These are phyloP conservation scores for Hansenula sp. DNA, from an alignment of 1,139 yeast species.

Conservation along the genomic window DNA sequence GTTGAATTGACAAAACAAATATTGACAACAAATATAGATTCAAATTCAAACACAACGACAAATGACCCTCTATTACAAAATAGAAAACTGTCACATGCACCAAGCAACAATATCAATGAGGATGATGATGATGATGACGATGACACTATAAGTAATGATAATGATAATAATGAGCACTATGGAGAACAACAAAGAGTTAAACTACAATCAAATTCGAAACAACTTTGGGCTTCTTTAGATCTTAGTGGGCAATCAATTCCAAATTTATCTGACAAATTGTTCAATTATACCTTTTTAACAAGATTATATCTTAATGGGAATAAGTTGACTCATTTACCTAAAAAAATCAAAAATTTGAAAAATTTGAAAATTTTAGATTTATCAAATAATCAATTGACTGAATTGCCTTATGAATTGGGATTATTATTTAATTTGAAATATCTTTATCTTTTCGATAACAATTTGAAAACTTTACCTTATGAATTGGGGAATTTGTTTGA, in stretches of 20 bases:
- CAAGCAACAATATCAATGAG: not conserved
- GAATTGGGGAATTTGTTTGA: conserved; percentile 87
- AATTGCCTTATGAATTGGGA: conserved; percentile 81
- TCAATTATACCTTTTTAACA: conserved; percentile 81
- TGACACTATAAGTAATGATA: conserved; percentile 43
- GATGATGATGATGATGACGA: conserved; percentile 19
- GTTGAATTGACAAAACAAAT: conserved; percentile 54
- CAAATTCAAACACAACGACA: conserved; percentile 22
- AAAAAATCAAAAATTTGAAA: conserved; percentile 62
- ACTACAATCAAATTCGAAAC: conserved; percentile 55
- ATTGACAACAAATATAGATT: conserved; percentile 33
- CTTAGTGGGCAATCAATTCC: conserved; percentile 85
- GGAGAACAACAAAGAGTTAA: conserved; percentile 65
- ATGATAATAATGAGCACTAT: conserved; percentile 67
- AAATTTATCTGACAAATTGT: conserved; percentile 66
- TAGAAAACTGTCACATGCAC: conserved; percentile 47
- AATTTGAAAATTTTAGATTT: conserved; percentile 83
- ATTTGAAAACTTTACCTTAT: conserved; percentile 68
- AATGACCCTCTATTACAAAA: conserved; percentile 47
- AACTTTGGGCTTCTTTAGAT: conserved; percentile 94
- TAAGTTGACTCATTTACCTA: conserved; percentile 65
- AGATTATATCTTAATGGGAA: conserved; percentile 87
- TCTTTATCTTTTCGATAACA: conserved; percentile 84
- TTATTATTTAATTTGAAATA: conserved; percentile 76
- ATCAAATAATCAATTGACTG: conserved; percentile 69